Percentiles rank a stretch among this genome's conserved stretches.
phyloP scores from a whole-genome alignment of 352 stramenopile genomes.

The Hyaloperonospora arabidopsidis region DNA sequence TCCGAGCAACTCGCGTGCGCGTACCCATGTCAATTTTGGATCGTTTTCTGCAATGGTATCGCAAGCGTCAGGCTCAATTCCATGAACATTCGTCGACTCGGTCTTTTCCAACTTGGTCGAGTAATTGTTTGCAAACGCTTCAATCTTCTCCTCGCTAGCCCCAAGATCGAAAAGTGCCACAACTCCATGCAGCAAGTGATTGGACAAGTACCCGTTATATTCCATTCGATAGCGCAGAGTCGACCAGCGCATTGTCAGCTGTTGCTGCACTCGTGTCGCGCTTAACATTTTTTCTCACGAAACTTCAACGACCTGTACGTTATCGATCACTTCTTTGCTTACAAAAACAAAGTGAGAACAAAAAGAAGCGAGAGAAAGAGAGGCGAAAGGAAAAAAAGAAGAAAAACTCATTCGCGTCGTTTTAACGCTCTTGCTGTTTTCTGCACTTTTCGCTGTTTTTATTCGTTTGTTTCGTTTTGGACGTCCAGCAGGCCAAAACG shows the following conservation, averaged over 20 bases:
- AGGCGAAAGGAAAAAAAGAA: too few relatives aligned
- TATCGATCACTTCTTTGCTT: too few relatives aligned
- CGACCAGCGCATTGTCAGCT: slow-evolving; percentile 23
- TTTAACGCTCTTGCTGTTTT: too few relatives aligned
- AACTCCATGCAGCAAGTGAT: slow-evolving; percentile 33
- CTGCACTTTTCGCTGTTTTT: too few relatives aligned
- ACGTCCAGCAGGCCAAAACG: too few relatives aligned
- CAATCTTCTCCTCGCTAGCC: slow-evolving; percentile 25
- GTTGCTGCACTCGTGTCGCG: slow-evolving; percentile 12
- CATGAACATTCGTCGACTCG: slow-evolving; percentile 12
- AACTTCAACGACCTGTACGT: not conserved
- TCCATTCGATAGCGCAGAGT: slow-evolving; percentile 30
- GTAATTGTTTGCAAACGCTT: slow-evolving; percentile 24
- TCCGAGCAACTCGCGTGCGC: slow-evolving; percentile 15
- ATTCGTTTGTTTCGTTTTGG: too few relatives aligned
- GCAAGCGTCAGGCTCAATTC: slow-evolving; percentile 9
- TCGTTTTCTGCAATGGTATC: slow-evolving; percentile 9
- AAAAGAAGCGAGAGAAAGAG: too few relatives aligned
- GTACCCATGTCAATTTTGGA: slow-evolving; percentile 21
- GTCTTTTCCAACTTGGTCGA: slow-evolving; percentile 23
- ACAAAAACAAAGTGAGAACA: too few relatives aligned
- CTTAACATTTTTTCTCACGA: slow-evolving; percentile 7
- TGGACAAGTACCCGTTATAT: slow-evolving; percentile 28
- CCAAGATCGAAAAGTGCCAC: slow-evolving; percentile 29
- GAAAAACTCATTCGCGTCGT: too few relatives aligned